phyloP scores from a whole-genome alignment of 2,329 filamentous ascomycete species.

The Ustulina deusta region DNA sequence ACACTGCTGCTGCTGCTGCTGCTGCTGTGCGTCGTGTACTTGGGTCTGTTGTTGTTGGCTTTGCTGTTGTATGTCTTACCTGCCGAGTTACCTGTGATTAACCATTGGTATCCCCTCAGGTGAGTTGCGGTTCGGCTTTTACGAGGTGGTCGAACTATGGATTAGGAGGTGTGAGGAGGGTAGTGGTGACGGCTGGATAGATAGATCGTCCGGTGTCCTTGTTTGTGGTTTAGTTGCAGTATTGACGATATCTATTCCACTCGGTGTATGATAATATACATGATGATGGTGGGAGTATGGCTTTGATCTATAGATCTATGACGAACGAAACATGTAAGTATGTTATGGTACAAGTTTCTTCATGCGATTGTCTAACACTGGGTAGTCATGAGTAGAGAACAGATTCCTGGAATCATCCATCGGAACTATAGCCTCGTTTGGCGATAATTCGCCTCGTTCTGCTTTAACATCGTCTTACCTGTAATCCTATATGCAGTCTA shows the following conservation, averaged over 20 bases:
- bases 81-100: no score
- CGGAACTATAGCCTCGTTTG: neutral
- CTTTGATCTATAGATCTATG: neutral
- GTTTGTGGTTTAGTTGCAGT: neutral
- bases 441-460: neutral
- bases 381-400: neutral
- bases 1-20: no score
- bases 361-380: neutral
- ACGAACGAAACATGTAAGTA: neutral
- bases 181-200: no score
- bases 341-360: neutral
- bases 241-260: neutral
- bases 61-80: no score
- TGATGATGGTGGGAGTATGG: neutral
- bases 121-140: no score
- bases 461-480: neutral
- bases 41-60: no score
- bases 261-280: neutral
- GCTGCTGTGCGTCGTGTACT: no score
- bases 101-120: no score
- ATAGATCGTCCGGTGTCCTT: no score
- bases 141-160: no score
- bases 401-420: neutral
- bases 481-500: neutral
- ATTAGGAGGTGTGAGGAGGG: no score